Conservation (phyloP, 2,329 filamentous ascomycete species). For the Lachnellula hyalina region DNA sequence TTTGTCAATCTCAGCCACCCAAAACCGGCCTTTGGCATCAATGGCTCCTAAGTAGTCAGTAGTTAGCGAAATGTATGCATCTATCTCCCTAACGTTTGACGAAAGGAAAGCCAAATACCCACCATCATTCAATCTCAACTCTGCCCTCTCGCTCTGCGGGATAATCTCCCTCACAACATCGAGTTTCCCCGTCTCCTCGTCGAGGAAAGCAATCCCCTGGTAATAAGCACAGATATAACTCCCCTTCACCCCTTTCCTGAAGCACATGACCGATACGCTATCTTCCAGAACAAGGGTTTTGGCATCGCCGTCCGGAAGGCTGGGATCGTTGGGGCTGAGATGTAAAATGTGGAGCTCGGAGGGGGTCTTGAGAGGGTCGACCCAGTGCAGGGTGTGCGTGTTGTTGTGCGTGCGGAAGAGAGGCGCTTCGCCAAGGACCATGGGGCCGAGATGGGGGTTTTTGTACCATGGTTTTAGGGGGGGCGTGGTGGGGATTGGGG, state of each 20-base stretch:
- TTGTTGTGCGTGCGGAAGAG: conserved; percentile 15
- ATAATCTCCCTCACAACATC: conserved; percentile 36
- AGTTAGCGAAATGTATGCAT: conserved; percentile 7
- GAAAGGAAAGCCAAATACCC: not conserved
- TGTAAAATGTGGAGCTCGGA: conserved; percentile 33
- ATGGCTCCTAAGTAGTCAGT: conserved; percentile 16
- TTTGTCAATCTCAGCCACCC: conserved; percentile 35
- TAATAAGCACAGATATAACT: conserved; percentile 38
- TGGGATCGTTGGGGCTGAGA: conserved; percentile 29
- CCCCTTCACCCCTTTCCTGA: conserved; percentile 30
- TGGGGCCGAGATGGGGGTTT: not conserved
- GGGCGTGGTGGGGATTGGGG: not conserved
- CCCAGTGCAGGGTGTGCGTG: conserved; percentile 18
- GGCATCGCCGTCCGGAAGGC: conserved; percentile 24
- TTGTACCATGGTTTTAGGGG: not conserved
- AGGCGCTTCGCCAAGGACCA: conserved; percentile 13
- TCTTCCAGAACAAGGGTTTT: conserved; percentile 30
- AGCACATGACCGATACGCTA: conserved; percentile 33
- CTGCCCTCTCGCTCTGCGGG: conserved; percentile 23
- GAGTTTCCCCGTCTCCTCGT: conserved; percentile 33
- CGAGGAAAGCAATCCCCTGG: conserved; percentile 34
- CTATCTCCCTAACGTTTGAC: not conserved
- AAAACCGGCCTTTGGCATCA: conserved; percentile 32
- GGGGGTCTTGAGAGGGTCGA: conserved; percentile 19
- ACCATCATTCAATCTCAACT: conserved; percentile 34